Evolutionary conservation across 345 rosid species (phyloP), one percentile per base, ranked within the genome.

Genomic region (Mallotus nudiflorus): DNA sequence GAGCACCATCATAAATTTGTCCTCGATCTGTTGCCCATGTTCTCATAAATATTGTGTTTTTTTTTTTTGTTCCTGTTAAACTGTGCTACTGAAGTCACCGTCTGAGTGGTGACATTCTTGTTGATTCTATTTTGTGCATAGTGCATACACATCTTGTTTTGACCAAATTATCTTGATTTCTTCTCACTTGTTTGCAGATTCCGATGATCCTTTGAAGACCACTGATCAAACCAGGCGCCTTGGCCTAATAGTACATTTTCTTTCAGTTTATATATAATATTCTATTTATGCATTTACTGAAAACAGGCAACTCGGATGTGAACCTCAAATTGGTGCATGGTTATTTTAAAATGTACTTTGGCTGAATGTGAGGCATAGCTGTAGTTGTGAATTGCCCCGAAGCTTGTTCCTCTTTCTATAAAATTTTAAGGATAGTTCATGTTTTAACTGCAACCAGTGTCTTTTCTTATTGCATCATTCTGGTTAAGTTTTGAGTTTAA

Each of bases 151-250:
- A n/a, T n/a, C n/a, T 57, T 24, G 31, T 22, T 50, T n/a, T 40
- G 15, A 67, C 12, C n/a, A n/a, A 22, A 25, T 16, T 56, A 18
- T 29, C 40, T 33, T 33, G 4, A 33, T 66, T 57, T 31, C 16
- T 16, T 60, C 52, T 58, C 15, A 40, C 18, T 68, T 40, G 65
- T 13, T 12, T 68, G 81, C 86, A 95, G 99, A 95, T 77, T 53
- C 87, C 9, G 98, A 95, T 83, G 99, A 95, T 80, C 99, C 98
- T 0, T 67, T 95, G 87, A 95, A 90, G 89, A 90, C 96, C 14
- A 92, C 94, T 1, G 97, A 95, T 72, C 98, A 95, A 80, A 92
- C 98, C 10, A 89, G 97, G 80, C 88, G 75, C 62, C 98, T 95
- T 66, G 98, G 99, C 72, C 82, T 95, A 51, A 90, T 92, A 44